Evolutionary conservation across 176 grass and related monocot species (phyloP), one percentile per base, ranked within the genome.

Genomic region (Aegilops sharonensis): DNA sequence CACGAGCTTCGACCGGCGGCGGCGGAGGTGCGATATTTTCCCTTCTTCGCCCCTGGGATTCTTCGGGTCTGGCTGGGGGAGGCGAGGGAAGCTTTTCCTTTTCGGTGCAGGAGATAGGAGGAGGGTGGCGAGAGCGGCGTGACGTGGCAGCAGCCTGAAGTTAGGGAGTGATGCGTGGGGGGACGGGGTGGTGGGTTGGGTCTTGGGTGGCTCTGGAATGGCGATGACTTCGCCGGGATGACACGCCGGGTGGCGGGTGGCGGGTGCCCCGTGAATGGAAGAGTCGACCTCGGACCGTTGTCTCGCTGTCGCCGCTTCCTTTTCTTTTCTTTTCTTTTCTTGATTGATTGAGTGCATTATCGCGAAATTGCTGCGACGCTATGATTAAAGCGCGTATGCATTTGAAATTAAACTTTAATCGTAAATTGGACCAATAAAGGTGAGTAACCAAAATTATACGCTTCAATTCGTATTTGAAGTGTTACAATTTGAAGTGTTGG

Each of bases 31-130:
- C 23, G 61, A 69, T 59, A 25, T 60, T 36, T 36, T 10, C 0
- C 17, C 1, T 12, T 6, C 42, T 47, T 64, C 3, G 56, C 14
- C 10, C 4, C 0, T 9, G 81, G 77, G 68, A 37, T 54, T 11
- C 20, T 35, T 71, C 68, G 35, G 36, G 67, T 21, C 3, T 40
- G 68, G 18, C 48, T 52, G 50, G 50, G 50, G 50, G 50, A 54
- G 68, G 37, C n/a, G 74, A 69, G 42, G 21, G 72, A 77, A 1
- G 61, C 62, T 78, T 87, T 88, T 77, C 52, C 72, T 17, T 73
- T 32, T 76, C 37, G 68, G 6, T 61, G 24, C 5, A 40, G 72
- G 14, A 18, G 34, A 23, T 37, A 9, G 79, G 80, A 71, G 68
- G 59, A 35, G 42, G 48, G 29, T 67, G 54, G 12, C 42, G 80